phyloP scores from a whole-genome alignment of 495 filamentous ascomycete species.

The Penicillium coprophilum region DNA sequence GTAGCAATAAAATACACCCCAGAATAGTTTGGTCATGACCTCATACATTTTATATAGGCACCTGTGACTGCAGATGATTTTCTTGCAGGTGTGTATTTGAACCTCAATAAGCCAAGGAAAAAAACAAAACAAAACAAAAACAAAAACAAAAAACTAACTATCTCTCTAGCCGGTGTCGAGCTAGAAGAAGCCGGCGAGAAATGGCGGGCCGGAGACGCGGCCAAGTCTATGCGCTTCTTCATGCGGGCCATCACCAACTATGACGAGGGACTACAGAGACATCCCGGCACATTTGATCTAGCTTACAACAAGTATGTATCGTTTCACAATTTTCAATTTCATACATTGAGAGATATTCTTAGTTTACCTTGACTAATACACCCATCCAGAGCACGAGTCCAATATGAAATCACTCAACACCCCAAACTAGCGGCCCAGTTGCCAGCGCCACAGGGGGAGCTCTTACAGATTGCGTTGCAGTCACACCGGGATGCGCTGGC shows the following conservation, averaged over 20 bases:
- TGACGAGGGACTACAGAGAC: constrained; percentile 56
- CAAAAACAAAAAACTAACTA: not conserved
- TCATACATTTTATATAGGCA: constrained; percentile 31
- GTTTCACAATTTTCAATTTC: constrained; percentile 1
- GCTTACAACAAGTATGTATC: constrained; percentile 68
- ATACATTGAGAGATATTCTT: constrained; percentile 14
- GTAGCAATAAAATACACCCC: not conserved
- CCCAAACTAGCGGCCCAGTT: constrained; percentile 56
- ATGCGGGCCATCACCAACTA: constrained; percentile 64
- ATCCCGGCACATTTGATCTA: constrained; percentile 62
- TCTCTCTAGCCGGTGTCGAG: constrained; percentile 58
- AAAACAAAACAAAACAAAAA: too few relatives aligned
- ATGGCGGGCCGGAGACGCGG: constrained; percentile 70
- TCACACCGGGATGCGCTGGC: constrained; percentile 60
- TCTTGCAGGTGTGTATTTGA: constrained; percentile 47
- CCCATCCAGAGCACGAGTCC: constrained; percentile 53
- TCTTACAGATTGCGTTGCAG: constrained; percentile 56
- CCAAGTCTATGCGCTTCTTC: constrained; percentile 68
- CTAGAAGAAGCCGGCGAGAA: constrained; percentile 70
- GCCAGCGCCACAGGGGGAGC: constrained; percentile 47
- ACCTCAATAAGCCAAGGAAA: not conserved
- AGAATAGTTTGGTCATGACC: constrained; percentile 3
- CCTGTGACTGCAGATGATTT: constrained; percentile 63
- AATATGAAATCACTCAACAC: constrained; percentile 65
- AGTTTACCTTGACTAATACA: constrained; percentile 2